Conservation (phyloP, 805 yeast genomes). For the Candida awuae region DNA sequence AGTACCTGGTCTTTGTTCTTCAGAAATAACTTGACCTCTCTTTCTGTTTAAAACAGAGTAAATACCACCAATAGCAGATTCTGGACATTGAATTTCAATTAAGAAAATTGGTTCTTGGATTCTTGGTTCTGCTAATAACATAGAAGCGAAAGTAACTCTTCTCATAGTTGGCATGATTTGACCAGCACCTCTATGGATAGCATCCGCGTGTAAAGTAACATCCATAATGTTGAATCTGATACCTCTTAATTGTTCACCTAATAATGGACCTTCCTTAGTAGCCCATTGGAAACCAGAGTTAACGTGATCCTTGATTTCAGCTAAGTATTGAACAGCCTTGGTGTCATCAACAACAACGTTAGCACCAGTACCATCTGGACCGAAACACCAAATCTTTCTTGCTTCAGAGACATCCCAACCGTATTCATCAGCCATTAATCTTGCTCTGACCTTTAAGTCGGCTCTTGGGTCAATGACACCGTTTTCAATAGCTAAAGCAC, state of each 20-base stretch:
- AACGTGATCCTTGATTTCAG: constrained; percentile 98
- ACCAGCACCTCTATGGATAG: constrained; percentile 99
- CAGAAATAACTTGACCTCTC: constrained; percentile 99
- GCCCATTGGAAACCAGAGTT: constrained; percentile 99
- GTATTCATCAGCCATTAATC: constrained; percentile 96
- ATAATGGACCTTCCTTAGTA: constrained; percentile 97
- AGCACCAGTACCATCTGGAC: constrained; percentile 99
- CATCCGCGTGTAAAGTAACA: constrained; percentile 99
- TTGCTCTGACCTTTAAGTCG: constrained; percentile 98
- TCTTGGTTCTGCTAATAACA: constrained; percentile 97
- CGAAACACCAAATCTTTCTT: constrained; percentile 99
- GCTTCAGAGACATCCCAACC: constrained; percentile 99
- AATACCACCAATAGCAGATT: constrained; percentile 99
- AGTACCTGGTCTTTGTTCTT: constrained; percentile 99
- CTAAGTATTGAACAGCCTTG: constrained; percentile 98
- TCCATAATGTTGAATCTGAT: constrained; percentile 96
- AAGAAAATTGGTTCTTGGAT: constrained; percentile 99
- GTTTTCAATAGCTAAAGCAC: constrained; percentile 79
- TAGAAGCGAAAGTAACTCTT: constrained; percentile 97
- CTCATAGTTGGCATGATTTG: constrained; percentile 99
- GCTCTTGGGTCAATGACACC: constrained; percentile 93
- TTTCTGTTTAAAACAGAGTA: constrained; percentile 98
- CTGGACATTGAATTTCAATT: constrained; percentile 99
- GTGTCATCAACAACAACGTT: constrained; percentile 98
- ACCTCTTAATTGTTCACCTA: constrained; percentile 95